phyloP scores from a whole-genome alignment of 345 rosid species.

The Camelina hispida region DNA sequence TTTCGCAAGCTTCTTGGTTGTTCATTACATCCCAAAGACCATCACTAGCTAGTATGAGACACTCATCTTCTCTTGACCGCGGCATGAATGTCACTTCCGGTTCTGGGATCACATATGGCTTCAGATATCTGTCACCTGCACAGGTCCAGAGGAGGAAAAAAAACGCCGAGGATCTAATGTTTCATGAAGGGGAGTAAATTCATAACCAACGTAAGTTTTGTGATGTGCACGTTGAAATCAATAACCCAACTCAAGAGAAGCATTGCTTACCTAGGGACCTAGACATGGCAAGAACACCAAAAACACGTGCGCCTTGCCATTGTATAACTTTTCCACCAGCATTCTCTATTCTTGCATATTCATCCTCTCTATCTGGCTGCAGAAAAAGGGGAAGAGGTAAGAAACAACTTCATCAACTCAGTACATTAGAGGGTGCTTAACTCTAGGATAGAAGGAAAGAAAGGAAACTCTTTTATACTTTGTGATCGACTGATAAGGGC shows the following conservation, averaged over 20 bases:
- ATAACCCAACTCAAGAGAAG: constrained; percentile 22
- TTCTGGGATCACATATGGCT: constrained; percentile 95
- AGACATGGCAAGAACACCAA: constrained; percentile 98
- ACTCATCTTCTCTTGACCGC: constrained; percentile 87
- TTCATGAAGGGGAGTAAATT: constrained; percentile 18
- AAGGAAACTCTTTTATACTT: constrained; percentile 55
- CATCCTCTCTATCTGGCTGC: constrained; percentile 97
- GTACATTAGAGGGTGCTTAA: neutral
- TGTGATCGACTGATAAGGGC: constrained; percentile 93
- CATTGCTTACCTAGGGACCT: constrained; percentile 80
- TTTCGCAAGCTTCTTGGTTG: constrained; percentile 89
- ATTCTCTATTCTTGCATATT: constrained; percentile 89
- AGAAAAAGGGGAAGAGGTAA: constrained; percentile 11
- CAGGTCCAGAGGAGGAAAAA: constrained; percentile 19
- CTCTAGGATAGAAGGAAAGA: constrained; percentile 1
- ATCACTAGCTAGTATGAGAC: constrained; percentile 88
- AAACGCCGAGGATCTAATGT: constrained; percentile 33
- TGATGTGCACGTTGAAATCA: too few relatives aligned
- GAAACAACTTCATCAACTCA: neutral
- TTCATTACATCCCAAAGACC: constrained; percentile 97
- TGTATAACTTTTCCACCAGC: constrained; percentile 98
- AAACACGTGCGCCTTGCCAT: constrained; percentile 97
- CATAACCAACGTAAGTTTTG: constrained; percentile 20
- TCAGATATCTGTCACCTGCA: constrained; percentile 93
- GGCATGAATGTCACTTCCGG: constrained; percentile 89